Conservation (phyloP, 1,284 basidiomycete genomes). For the Malassezia obtusa region DNA sequence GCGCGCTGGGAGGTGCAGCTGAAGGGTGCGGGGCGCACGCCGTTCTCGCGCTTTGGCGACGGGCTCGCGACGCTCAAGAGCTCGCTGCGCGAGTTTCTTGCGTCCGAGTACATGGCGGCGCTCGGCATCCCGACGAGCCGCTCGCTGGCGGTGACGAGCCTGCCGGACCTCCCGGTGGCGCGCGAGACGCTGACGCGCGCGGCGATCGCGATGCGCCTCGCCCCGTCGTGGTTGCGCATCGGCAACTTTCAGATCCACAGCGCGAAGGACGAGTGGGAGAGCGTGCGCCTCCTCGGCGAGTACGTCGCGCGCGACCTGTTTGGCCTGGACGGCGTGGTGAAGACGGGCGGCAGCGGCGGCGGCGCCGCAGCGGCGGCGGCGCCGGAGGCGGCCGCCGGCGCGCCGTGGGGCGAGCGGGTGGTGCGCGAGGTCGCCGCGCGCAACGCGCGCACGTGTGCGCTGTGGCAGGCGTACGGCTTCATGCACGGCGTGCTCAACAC, state of each 20-base stretch:
- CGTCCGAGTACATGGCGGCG: constrained; percentile 66
- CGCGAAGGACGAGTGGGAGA: constrained; percentile 52
- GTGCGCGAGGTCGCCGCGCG: constrained; percentile 55
- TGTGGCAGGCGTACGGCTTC: constrained; percentile 62
- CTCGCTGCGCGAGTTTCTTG: constrained; percentile 71
- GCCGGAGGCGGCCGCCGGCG: constrained; percentile 1
- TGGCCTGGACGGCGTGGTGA: constrained; percentile 25
- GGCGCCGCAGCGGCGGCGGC: neutral
- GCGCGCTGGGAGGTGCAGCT: constrained; percentile 66
- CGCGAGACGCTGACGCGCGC: constrained; percentile 73
- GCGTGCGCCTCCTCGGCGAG: constrained; percentile 55
- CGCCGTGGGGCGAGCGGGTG: constrained; percentile 29
- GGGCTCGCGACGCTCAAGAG: constrained; percentile 84
- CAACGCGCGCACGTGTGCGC: constrained; percentile 81
- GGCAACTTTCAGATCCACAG: constrained; percentile 82
- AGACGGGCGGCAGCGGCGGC: constrained; percentile 6
- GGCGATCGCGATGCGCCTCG: constrained; percentile 70
- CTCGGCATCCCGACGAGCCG: constrained; percentile 79
- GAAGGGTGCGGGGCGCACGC: constrained; percentile 86
- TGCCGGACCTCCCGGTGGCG: constrained; percentile 64
- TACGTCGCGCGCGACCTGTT: constrained; percentile 62
- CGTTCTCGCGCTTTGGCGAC: constrained; percentile 81
- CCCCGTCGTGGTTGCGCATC: constrained; percentile 81
- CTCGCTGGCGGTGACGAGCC: constrained; percentile 67
- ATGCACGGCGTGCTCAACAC: constrained; percentile 74